Evolutionary conservation across 768 basidiomycete genomes (phyloP).

Genomic region (Kwoniella sp.): DNA sequence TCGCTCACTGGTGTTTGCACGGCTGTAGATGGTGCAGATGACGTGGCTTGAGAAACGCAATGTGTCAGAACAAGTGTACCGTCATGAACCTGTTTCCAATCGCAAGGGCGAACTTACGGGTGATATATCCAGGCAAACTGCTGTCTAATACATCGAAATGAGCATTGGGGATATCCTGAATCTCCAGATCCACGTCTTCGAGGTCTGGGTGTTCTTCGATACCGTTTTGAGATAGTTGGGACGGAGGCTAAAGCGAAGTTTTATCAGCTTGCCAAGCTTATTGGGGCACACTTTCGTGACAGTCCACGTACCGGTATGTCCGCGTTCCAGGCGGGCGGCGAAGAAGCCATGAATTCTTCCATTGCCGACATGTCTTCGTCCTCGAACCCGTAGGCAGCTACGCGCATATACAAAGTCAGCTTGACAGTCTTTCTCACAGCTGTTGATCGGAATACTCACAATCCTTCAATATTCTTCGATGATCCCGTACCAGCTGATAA

Average conservation of each 20-base stretch:
- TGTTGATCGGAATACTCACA: constrained; percentile 62
- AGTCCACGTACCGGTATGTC: constrained; percentile 46
- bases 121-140: constrained; percentile 66
- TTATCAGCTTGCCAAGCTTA: constrained; percentile 55
- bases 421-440: constrained; percentile 29
- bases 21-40: constrained; percentile 14
- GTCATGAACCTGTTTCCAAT: neutral
- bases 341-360: constrained; percentile 58
- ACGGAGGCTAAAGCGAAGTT: constrained; percentile 60
- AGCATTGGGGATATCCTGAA: constrained; percentile 63
- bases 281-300: neutral
- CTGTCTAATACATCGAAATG: constrained; percentile 89
- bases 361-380: constrained; percentile 63
- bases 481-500: constrained; percentile 89
- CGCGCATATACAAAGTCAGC: constrained; percentile 66
- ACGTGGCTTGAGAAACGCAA: constrained; percentile 9
- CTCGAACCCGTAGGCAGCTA: constrained; percentile 58
- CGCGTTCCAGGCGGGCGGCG: constrained; percentile 57
- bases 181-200: constrained; percentile 65
- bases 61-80: neutral
- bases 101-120: constrained; percentile 35
- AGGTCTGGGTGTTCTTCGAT: constrained; percentile 80
- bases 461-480: constrained; percentile 78
- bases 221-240: constrained; percentile 47
- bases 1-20: constrained; percentile 1